Evolutionary conservation across 164 flowering plant genomes (phyloP).

Genomic region (Nymphaea colorata): DNA sequence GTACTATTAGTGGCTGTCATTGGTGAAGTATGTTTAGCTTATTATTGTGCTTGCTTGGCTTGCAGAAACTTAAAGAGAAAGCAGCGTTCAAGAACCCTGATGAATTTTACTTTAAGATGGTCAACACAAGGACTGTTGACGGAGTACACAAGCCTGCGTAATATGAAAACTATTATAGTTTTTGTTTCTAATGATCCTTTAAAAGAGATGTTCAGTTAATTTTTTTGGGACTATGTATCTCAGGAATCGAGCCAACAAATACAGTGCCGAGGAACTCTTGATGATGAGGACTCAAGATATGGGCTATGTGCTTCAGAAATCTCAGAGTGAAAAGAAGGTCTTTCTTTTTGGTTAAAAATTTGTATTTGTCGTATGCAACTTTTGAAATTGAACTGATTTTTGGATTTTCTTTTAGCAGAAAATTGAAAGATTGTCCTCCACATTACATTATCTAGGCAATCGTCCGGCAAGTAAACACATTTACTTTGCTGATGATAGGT

Average conservation of each 20-base stretch:
- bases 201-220: background rate
- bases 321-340: conserved; percentile 76
- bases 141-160: conserved; percentile 74
- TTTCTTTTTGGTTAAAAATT: background rate
- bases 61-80: conserved; percentile 73
- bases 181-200: background rate
- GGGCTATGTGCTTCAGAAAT: conserved; percentile 66
- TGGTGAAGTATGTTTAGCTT: background rate
- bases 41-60: conserved; percentile 5
- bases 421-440: conserved; percentile 57
- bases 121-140: conserved; percentile 39
- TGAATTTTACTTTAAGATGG: conserved; percentile 84
- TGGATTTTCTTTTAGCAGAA: conserved; percentile 35
- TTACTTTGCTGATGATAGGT: conserved; percentile 81
- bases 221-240: background rate
- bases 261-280: conserved; percentile 63
- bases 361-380: background rate
- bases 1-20: no score
- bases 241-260: conserved; percentile 63
- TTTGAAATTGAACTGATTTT: background rate
- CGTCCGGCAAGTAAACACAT: conserved; percentile 46
- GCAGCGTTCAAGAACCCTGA: conserved; percentile 83
- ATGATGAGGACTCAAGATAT: conserved; percentile 90
- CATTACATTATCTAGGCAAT: conserved; percentile 44
- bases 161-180: conserved; percentile 1